Evolutionary conservation across 352 stramenopile species (phyloP).

Genomic region (Pythium guiyangense): DNA sequence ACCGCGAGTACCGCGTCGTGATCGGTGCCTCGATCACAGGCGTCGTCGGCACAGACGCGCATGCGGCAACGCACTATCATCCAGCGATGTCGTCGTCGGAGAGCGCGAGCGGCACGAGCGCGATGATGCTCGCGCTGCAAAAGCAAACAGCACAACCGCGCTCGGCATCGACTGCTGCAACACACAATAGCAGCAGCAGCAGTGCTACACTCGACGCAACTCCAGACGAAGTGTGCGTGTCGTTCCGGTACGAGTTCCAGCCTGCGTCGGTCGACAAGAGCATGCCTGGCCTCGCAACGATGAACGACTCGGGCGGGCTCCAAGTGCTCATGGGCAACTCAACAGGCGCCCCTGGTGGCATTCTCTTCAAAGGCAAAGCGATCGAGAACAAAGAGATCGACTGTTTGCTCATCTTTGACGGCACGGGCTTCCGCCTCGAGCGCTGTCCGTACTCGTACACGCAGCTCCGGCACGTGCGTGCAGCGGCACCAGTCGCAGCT

Average conservation of each 20-base stretch:
- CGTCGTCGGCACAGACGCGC: not conserved
- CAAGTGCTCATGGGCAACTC: slow-evolving; percentile 64
- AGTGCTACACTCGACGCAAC: not conserved
- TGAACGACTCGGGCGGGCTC: slow-evolving; percentile 52
- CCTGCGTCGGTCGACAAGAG: slow-evolving; percentile 71
- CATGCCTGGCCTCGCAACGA: slow-evolving; percentile 55
- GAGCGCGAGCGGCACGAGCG: not conserved
- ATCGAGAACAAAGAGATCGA: slow-evolving; percentile 79
- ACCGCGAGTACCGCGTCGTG: slow-evolving; percentile 48
- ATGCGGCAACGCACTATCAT: not conserved
- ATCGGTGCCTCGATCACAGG: slow-evolving; percentile 40
- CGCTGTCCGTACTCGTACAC: slow-evolving; percentile 60
- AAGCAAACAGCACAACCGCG: not conserved
- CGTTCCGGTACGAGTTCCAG: slow-evolving; percentile 85
- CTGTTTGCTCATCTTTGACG: slow-evolving; percentile 80
- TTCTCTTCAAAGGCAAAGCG: slow-evolving; percentile 77
- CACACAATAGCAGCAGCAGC: not conserved
- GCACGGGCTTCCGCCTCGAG: slow-evolving; percentile 58
- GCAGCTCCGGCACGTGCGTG: slow-evolving; percentile 72
- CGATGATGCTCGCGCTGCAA: slow-evolving; percentile 6
- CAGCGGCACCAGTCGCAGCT: slow-evolving; percentile 2
- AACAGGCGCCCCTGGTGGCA: slow-evolving; percentile 42
- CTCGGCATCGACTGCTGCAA: not conserved
- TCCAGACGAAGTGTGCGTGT: slow-evolving; percentile 28
- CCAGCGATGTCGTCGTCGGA: not conserved